Conservation (phyloP, 129 eudicot genomes). For the Artemisia argyi region DNA sequence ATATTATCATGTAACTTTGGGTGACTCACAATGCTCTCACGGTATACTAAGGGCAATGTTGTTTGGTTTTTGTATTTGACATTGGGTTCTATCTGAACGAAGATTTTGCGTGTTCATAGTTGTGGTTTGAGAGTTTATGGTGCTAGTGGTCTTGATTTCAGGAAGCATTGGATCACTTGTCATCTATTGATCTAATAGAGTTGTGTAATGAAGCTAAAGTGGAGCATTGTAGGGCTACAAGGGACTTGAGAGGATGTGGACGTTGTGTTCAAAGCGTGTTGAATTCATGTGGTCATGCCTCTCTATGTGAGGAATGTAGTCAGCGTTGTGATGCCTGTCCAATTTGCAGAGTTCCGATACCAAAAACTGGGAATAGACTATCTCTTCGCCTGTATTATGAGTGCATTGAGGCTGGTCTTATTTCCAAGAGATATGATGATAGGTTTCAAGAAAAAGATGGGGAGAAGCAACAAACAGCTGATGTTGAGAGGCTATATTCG, state of each 20-base stretch:
- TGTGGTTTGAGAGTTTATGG: conserved; percentile 8
- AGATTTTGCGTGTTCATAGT: not conserved
- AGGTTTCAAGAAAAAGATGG: conserved; percentile 71
- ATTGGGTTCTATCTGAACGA: too few species aligned
- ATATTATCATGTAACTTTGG: too few species aligned
- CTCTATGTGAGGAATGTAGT: conserved; percentile 91
- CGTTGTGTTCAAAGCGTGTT: conserved; percentile 76
- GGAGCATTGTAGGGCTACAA: conserved; percentile 92
- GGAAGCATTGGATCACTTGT: conserved; percentile 82
- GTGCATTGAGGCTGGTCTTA: conserved; percentile 93
- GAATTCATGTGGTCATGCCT: conserved; percentile 86
- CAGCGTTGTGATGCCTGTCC: conserved; percentile 95
- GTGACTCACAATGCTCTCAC: too few species aligned
- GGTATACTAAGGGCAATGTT: too few species aligned
- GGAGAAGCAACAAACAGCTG: conserved; percentile 59
- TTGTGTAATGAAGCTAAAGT: conserved; percentile 91
- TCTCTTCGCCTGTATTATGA: conserved; percentile 90
- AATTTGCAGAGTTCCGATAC: conserved; percentile 66
- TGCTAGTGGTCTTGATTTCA: conserved; percentile 33
- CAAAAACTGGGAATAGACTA: conserved; percentile 57
- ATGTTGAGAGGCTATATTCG: conserved; percentile 77
- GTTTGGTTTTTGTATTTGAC: too few species aligned
- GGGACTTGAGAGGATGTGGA: conserved; percentile 96
- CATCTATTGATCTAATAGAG: conserved; percentile 78
- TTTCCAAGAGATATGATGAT: conserved; percentile 79